A percentile compares a stretch with the other conserved stretches of the same genome.
phyloP scores from a whole-genome alignment of 345 rosid genomes.

The Eucalyptus cloeziana region DNA sequence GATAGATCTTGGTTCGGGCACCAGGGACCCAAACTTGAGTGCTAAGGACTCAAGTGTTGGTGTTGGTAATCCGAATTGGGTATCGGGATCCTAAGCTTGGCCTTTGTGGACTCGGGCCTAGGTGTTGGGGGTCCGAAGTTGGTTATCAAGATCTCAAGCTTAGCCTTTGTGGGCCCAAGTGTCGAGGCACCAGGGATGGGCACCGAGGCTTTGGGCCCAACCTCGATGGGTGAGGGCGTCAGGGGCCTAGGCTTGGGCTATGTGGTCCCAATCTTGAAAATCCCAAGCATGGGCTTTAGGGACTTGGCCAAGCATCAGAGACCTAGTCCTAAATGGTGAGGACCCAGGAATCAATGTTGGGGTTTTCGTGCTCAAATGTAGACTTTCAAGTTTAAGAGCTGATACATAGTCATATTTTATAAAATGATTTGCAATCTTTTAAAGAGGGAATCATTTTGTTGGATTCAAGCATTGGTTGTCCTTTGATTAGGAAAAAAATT shows the following conservation, averaged over 20 bases:
- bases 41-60: neutral
- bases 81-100: neutral
- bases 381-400: neutral
- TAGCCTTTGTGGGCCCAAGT: neutral
- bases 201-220: neutral
- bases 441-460: neutral
- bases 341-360: neutral
- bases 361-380: neutral
- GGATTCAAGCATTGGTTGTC: neutral
- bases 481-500: neutral
- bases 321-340: accelerated
- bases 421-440: neutral
- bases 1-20: neutral
- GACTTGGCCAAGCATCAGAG: accelerated
- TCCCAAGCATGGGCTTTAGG: neutral
- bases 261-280: neutral
- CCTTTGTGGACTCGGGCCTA: accelerated
- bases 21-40: too few species aligned
- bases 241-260: neutral
- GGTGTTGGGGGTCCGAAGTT: neutral
- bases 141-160: accelerated
- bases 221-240: neutral
- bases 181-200: neutral
- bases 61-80: neutral
- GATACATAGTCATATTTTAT: too few species aligned